Conservation (phyloP, 1,284 basidiomycete genomes). For the Trichosporon inkin region DNA sequence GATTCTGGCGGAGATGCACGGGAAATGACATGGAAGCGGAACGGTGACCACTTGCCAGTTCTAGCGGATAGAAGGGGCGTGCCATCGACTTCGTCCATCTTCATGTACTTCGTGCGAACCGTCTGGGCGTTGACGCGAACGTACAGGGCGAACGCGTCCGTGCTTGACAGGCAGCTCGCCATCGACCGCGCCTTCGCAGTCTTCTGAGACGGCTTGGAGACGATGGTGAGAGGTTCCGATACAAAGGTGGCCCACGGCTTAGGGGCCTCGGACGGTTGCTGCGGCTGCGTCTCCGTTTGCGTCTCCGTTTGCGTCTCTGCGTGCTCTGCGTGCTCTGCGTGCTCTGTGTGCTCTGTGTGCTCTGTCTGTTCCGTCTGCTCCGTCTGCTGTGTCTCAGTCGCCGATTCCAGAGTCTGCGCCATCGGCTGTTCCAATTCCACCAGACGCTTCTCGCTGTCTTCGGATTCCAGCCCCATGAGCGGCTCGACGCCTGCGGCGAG, state of each 20-base stretch:
- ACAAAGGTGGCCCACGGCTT: conserved; percentile 80
- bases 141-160: conserved; percentile 88
- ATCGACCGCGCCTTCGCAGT: conserved; percentile 92
- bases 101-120: conserved; percentile 94
- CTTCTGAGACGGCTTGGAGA: conserved; percentile 96
- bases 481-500: conserved; percentile 9
- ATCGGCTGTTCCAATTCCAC: not conserved
- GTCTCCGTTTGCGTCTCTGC: conserved; percentile 2
- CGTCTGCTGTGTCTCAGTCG: not conserved
- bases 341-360: not conserved
- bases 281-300: not conserved
- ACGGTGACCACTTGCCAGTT: conserved; percentile 45
- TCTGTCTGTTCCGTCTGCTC: not conserved
- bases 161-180: conserved; percentile 81
- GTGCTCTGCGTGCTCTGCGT: not conserved
- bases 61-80: conserved; percentile 26
- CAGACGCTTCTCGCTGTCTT: not conserved
- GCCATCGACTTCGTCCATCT: conserved; percentile 53
- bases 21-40: conserved; percentile 36
- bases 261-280: not conserved
- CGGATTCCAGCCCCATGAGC: conserved; percentile 9
- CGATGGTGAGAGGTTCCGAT: conserved; percentile 85
- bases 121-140: conserved; percentile 96
- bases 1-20: conserved; percentile 21
- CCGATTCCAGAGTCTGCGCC: not conserved